Base-by-base conservation (phyloP, 2,329 filamentous ascomycete genomes). In the Apiospora arundinis region DNA sequence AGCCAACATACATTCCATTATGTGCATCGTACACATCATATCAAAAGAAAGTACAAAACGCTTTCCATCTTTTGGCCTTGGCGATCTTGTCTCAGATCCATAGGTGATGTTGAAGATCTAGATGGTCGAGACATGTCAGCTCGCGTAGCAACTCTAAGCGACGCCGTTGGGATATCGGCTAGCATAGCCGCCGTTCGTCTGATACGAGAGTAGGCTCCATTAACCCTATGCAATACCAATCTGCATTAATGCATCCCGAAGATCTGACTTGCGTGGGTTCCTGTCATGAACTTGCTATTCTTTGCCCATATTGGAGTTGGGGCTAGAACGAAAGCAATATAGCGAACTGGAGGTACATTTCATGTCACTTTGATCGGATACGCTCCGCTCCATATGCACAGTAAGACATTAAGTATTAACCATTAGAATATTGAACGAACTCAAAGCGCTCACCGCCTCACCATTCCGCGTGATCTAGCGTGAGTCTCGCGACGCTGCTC, bases 401-500 rank as follows among this genome's bases (percentile, higher is more conserved):
- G 4, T 18, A 21, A 37, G 8, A 9, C 6, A 60, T 60, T 60
- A 67, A 25, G 12, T 67, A 67, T 44, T 67, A 67, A 25, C 5
- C 23, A 44, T 25, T 67, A 67, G 21, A 45, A 32, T 28, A 60
- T 28, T 16, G n/a, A 45, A 4, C 7, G 18, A 18, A 56, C 0
- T 12, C 2, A 5, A 37, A 18, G 18, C 28, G 7, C 28, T 5
- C 49, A 9, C 48, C 4, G 4, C 32, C 32, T 63, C 32, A 63
- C 66, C 66, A 68, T 9, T 45, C 46, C 16, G 66, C 18, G 44
- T 46, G 46, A 12, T 68, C 44, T 25, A 37, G 25, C 44, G 23
- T 45, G 6, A 68, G 66, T n/a, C 66, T 68, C 44, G 66, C 66
- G 1, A 68, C 44, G 25, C 66, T 68, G 8, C 44, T 45, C 25